A percentile compares a stretch with the other conserved stretches of the same genome.
phyloP scores from a whole-genome alignment of 768 basidiomycete species.

The Dentipellis fragilis region DNA sequence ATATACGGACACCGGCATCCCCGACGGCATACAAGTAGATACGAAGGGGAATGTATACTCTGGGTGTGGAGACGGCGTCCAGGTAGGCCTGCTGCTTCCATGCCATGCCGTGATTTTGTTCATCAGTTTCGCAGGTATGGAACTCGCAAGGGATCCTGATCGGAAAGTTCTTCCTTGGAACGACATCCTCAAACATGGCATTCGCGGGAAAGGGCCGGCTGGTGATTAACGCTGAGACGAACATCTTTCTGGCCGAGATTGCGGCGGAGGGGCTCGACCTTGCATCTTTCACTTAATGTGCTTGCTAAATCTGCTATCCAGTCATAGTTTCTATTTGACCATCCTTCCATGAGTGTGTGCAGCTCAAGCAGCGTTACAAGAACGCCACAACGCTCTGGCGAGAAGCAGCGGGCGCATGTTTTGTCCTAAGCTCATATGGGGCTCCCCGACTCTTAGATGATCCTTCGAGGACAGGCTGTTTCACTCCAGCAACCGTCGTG shows the following conservation, averaged over 20 bases:
- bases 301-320: background rate
- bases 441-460: too few relatives aligned
- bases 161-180: slow-evolving; percentile 52
- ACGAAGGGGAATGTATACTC: slow-evolving; percentile 54
- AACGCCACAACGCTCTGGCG: background rate
- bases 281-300: slow-evolving; percentile 1
- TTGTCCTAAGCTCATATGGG: too few relatives aligned
- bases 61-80: slow-evolving; percentile 60
- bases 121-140: slow-evolving; percentile 33
- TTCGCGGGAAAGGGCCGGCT: slow-evolving; percentile 31
- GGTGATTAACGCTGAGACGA: slow-evolving; percentile 30
- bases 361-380: background rate
- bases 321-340: background rate
- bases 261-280: slow-evolving; percentile 22
- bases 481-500: too few relatives aligned
- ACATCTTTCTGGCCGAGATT: slow-evolving; percentile 29
- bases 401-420: background rate
- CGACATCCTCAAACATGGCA: slow-evolving; percentile 26
- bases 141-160: slow-evolving; percentile 42
- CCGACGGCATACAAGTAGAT: slow-evolving; percentile 63
- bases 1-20: slow-evolving; percentile 51
- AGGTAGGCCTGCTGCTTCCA: slow-evolving; percentile 26
- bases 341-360: background rate
- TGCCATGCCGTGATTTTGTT: background rate
- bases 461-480: too few relatives aligned